Base-by-base conservation (phyloP, 108 stramenopile genomes). In the Parietichytrium sp. region DNA sequence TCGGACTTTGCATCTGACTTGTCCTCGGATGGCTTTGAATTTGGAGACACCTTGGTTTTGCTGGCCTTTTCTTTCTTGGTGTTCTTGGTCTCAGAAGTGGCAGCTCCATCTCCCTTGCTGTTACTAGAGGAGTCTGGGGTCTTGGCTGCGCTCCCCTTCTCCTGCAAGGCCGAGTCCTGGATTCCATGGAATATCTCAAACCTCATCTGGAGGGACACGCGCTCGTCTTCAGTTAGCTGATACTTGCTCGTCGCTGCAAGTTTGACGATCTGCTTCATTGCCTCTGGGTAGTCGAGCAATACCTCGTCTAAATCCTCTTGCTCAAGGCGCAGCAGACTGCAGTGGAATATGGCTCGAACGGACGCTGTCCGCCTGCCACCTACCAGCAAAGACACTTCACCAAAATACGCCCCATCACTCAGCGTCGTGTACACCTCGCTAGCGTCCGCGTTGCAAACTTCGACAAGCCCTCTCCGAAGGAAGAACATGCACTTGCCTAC, bases 401-500 rank as follows among this genome's bases (percentile, higher is more conserved):
- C 79, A 49, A 80, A 80, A 38, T 51, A 80, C 30, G 18, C 27
- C 30, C 79, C 79, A 12, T 50, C 29, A 4, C 16, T 26, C 4
- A 80, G 29, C 49, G 79, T 80, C 29, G 48, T 80, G 51, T 49
- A 29, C 29, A 80, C 33, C 31, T 51, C 48, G 51, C 38, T 72
- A 6, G 61, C 61, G 20, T 72, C 42, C 38, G 61, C 61, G 42
- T 72, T 72, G 61, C 61, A 72, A 1, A 80, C 27, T 80, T 49
- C 48, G 7, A 29, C 27, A 49, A 80, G 79, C 49, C 48, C 79
- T 26, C 48, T 27, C 0, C 48, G 50, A 26, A 30, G 48, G 30
- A 49, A 79, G 26, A 26, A 47, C 78, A 79, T 79, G 49, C 27
- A 25, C 78, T 79, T 79, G 29, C 79, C 79, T 3, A 80, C 49